phyloP scores from a whole-genome alignment of 2,329 filamentous ascomycete genomes.

The Bipolaris zeicola region DNA sequence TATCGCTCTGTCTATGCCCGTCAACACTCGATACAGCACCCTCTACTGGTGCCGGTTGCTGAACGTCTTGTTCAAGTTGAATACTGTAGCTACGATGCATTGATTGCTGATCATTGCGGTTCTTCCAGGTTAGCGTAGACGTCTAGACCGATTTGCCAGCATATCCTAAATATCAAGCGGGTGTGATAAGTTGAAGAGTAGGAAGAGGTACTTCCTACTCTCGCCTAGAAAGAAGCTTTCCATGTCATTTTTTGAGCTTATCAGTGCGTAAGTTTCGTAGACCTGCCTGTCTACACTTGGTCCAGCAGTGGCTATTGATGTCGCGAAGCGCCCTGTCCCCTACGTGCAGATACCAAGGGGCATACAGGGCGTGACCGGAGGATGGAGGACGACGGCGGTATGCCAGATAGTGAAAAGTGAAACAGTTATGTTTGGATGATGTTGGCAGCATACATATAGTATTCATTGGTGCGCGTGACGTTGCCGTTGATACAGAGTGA shows the following conservation, averaged over 20 bases:
- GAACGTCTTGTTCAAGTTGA: too few relatives aligned
- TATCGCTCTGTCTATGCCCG: too few relatives aligned
- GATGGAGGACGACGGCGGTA: too few relatives aligned
- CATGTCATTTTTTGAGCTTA: conserved; percentile 88
- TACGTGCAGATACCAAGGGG: conserved; percentile 90
- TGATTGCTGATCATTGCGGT: conserved; percentile 9
- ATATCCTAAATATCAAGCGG: conserved; percentile 86
- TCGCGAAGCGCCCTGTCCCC: conserved; percentile 94
- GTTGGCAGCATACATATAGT: not conserved
- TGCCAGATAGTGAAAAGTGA: too few relatives aligned
- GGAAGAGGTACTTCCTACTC: conserved; percentile 92
- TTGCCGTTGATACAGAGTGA: not conserved
- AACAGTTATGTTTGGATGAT: too few relatives aligned
- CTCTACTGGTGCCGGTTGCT: too few relatives aligned
- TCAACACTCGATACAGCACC: too few relatives aligned
- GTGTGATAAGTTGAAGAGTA: conserved; percentile 85
- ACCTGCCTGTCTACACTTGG: conserved; percentile 90
- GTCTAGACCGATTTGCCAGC: conserved; percentile 32
- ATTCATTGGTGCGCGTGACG: not conserved
- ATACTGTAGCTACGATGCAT: conserved; percentile 16
- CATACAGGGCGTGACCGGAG: too few relatives aligned
- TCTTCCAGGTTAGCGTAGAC: conserved; percentile 7
- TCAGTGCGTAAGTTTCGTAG: conserved; percentile 66
- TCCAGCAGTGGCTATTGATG: conserved; percentile 86
- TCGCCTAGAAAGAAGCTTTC: conserved; percentile 98